These are phyloP conservation scores for Prinsepia uniflora DNA, from an alignment of 306 rosid species.

Conservation along the genomic window DNA sequence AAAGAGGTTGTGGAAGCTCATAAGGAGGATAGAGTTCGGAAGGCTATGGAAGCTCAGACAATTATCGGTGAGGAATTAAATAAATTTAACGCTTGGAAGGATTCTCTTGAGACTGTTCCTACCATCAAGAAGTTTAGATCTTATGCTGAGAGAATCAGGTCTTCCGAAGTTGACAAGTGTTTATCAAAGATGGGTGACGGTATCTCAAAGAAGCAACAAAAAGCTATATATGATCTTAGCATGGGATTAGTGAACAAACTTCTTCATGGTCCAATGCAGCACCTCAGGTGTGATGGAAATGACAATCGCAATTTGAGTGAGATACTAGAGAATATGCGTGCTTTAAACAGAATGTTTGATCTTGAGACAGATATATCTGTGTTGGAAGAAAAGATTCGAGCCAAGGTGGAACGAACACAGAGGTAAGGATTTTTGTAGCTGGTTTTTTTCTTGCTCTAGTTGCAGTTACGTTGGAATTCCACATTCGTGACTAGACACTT, in stretches of 20 bases:
- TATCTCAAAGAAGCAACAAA: conserved; percentile 59
- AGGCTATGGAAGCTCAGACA: conserved; percentile 62
- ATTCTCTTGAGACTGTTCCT: conserved; percentile 82
- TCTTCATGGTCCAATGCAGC: conserved; percentile 91
- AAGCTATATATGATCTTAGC: conserved; percentile 74
- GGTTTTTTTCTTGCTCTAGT: conserved; percentile 17
- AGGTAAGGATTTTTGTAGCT: conserved; percentile 32
- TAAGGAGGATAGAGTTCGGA: conserved; percentile 70
- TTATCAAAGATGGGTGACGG: conserved; percentile 68
- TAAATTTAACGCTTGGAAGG: conserved; percentile 79
- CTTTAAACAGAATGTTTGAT: conserved; percentile 85
- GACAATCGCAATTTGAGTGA: conserved; percentile 45
- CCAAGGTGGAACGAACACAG: conserved; percentile 48
- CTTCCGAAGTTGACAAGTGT: conserved; percentile 75
- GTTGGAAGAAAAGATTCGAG: conserved; percentile 73
- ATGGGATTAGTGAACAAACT: conserved; percentile 65
- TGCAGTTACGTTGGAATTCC: background rate
- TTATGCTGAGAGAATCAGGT: conserved; percentile 71
- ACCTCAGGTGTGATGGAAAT: conserved; percentile 69
- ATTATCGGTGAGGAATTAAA: conserved; percentile 61
- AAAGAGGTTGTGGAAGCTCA: conserved; percentile 85
- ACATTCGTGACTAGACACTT: background rate
- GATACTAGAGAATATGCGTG: conserved; percentile 75
- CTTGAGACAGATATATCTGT: conserved; percentile 67
- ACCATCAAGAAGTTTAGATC: conserved; percentile 87